A percentile compares a stretch with the other conserved stretches of the same genome.
phyloP scores from a whole-genome alignment of 805 yeast species.

The Henningerozyma blattae region DNA sequence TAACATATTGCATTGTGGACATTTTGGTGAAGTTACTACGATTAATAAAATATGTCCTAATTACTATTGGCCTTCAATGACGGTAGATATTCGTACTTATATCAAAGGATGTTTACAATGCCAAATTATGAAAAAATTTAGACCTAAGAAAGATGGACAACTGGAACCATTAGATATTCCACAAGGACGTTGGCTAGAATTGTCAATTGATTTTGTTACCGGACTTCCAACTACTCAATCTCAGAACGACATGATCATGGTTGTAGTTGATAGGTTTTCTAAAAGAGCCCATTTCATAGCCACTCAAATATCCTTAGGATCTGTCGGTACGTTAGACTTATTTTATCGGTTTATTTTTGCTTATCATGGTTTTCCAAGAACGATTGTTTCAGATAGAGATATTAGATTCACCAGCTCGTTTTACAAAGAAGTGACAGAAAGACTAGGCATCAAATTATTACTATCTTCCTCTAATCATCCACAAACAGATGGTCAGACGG shows the following conservation, averaged over 20 bases:
- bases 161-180: constrained; percentile 6
- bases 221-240: constrained; percentile 6
- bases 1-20: constrained; percentile 3
- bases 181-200: constrained; percentile 9
- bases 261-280: constrained; percentile 6
- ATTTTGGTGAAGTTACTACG: constrained; percentile 6
- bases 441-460: constrained; percentile 2
- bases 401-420: background rate
- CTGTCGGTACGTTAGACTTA: constrained; percentile 6
- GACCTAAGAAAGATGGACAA: constrained; percentile 4
- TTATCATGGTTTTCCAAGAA: constrained; percentile 8
- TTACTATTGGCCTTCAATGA: constrained; percentile 5
- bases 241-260: constrained; percentile 5
- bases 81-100: background rate
- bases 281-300: constrained; percentile 10
- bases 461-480: constrained; percentile 3
- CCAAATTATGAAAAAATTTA: constrained; percentile 3
- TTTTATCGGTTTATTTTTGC: constrained; percentile 5
- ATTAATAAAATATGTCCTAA: constrained; percentile 1
- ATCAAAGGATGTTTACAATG: constrained; percentile 4
- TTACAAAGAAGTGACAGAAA: constrained; percentile 1
- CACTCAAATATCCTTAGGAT: constrained; percentile 2
- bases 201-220: constrained; percentile 9
- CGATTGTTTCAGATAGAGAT: constrained; percentile 3
- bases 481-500: constrained; percentile 5